Base-by-base conservation (phyloP, 148 eudicot genomes). In the Spergularia bocconei region DNA sequence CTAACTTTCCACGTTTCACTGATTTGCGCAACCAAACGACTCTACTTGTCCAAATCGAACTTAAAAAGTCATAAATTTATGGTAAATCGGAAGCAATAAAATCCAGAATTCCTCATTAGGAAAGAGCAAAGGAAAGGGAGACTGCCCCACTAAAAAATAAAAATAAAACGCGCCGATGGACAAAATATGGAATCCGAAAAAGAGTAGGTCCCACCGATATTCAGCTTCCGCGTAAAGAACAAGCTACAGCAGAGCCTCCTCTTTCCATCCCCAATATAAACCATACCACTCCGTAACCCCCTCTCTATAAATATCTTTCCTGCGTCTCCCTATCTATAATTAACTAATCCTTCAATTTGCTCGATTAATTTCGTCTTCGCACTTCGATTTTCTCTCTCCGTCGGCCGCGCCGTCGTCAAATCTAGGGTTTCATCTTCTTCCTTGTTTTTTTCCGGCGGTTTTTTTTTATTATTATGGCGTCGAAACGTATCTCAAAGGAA, bases 401-500 rank as follows among this genome's bases (percentile, higher is more conserved):
- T 47, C 56, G 9, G 12, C 13, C 39, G 16, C 50, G 62, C 61
- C 61, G 69, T 13, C 69, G 20, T 21, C 3, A 25, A 50, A 14
- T 33, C 23, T 51, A 29, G 33, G 67, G 65, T 71, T 76, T 52
- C 29, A 0, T 16, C 33, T 47, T 64, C n/a, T n/a, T n/a, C n/a
- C n/a, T n/a, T n/a, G n/a, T 9, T 53, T 6, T 5, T 0, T 63
- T 17, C 41, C 10, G 20, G 17, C 53, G 61, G 47, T 14, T 61
- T 36, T 16, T 16, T 10, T 13, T 2, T 41, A 14, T 2, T 36
- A 13, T 38, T 25, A 90, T 90, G 93, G 93, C 93, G 73, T 90
- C 93, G 60, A 88, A 90, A 60, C 91, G 91, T 73, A 90, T 90
- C 82, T 76, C 85, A 84, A 90, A 90, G 89, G 93, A 90, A 87